A percentile compares a stretch with the other conserved stretches of the same genome.
Evolutionary conservation across 2,329 filamentous ascomycete genomes (phyloP).

Genomic region (Penicillium sp.): DNA sequence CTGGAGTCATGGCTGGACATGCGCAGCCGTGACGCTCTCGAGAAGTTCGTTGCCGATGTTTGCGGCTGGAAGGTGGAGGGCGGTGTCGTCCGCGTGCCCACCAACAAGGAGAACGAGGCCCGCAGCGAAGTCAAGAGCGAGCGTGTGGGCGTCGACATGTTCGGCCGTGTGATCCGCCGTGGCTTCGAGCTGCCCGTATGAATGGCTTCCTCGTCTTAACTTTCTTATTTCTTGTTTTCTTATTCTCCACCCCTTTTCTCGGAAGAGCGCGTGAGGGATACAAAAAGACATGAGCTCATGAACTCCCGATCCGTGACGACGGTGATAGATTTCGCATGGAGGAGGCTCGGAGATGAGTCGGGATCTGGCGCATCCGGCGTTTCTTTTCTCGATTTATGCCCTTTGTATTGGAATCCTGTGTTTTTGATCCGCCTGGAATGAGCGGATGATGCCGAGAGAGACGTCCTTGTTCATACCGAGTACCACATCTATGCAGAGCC

Average conservation of each 20-base stretch:
- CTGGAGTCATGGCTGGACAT: conserved; percentile 74
- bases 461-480: conserved; percentile 17
- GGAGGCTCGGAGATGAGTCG: conserved; percentile 27
- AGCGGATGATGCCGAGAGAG: conserved; percentile 16
- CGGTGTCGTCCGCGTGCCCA: conserved; percentile 66
- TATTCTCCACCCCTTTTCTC: conserved; percentile 15
- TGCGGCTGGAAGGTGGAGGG: conserved; percentile 77
- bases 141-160: conserved; percentile 63
- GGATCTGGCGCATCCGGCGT: conserved; percentile 27
- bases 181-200: conserved; percentile 78
- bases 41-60: conserved; percentile 77
- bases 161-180: conserved; percentile 66
- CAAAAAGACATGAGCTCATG: conserved; percentile 27
- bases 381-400: conserved; percentile 16
- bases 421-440: conserved; percentile 15
- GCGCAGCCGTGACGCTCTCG: conserved; percentile 58
- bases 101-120: conserved; percentile 96
- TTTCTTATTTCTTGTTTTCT: conserved; percentile 12
- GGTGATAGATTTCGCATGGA: conserved; percentile 28
- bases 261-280: conserved; percentile 7
- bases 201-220: conserved; percentile 13
- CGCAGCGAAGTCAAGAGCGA: conserved; percentile 93
- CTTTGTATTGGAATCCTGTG: conserved; percentile 20
- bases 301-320: conserved; percentile 25
- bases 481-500: conserved; percentile 8